phyloP scores from a whole-genome alignment of 169 alveolate species.

The Eimeria falciformis region DNA sequence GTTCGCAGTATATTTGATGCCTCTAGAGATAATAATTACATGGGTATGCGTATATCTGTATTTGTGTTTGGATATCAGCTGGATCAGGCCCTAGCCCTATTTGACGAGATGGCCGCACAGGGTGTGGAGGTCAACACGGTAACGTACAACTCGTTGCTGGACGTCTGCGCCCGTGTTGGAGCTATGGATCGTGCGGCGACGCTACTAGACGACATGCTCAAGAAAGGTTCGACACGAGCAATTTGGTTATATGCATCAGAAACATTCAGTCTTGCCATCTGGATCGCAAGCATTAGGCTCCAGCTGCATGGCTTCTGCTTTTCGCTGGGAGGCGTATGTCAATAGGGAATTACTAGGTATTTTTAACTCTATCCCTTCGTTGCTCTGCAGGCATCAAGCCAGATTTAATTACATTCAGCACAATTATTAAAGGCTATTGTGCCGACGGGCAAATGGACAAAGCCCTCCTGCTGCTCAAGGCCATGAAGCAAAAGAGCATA shows the following conservation, averaged over 20 bases:
- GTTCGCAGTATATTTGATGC: no score
- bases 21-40: no score
- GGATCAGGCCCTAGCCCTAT: constrained; percentile 87
- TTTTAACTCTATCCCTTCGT: not conserved
- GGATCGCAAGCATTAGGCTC: no score
- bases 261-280: no score
- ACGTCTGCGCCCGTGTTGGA: constrained; percentile 95
- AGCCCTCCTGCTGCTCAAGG: constrained; percentile 86
- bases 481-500: constrained; percentile 86
- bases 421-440: constrained; percentile 94
- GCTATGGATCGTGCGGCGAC: constrained; percentile 90
- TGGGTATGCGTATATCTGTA: not conserved
- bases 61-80: constrained; percentile 55
- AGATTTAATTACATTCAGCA: constrained; percentile 94
- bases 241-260: no score
- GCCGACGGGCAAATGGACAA: constrained; percentile 90
- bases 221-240: constrained; percentile 77
- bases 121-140: constrained; percentile 94
- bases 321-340: no score
- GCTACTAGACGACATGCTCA: constrained; percentile 89
- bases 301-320: no score
- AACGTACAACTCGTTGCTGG: constrained; percentile 96
- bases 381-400: constrained; percentile 86
- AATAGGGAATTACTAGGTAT: no score
- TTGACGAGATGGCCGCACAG: constrained; percentile 86